Evolutionary conservation across 78 protist species (phyloP), one percentile per base, ranked within the genome.

Genomic region (Cavenderia fasciculata): DNA sequence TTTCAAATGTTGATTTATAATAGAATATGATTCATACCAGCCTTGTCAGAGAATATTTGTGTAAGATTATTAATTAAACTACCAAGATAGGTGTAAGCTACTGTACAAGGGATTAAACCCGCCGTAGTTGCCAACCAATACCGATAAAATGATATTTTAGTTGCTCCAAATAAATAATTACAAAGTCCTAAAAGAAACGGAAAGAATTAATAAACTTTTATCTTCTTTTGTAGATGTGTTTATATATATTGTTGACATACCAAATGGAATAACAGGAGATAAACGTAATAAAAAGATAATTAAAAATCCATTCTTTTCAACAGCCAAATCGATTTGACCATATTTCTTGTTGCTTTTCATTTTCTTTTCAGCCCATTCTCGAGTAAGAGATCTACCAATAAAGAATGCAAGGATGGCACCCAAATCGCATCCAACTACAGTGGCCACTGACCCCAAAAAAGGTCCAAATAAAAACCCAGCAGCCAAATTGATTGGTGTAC

Each of bases 141-240:
- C 36, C 68, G 65, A 6, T 49, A 41, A 82, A 82, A 82, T 27
- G 73, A 46, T 36, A 82, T 54, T 29, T 82, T 69, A 21, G 90
- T 82, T 43, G 90, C 90, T 57, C 90, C 75, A 68, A 82, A 82
- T 68, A 82, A n/a, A 82, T 82, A 82, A 68, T 82, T 82, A 69
- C 90, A 82, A n/a, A 82, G 38, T 21, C 90, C 90, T 82, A 68
- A 54, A 25, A 33, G 4, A 19, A n/a, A 27, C 3, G 3, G 16
- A 2, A 6, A 23, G 56, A 66, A 4, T 43, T n/a, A 1, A 44
- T 4, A 3, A 1, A 10, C 33, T 63, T 8, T 38, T 11, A 31
- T 16, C 38, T 16, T 61, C 4, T 36, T 16, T 61, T 4, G 7
- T 61, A 31, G 38, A 25, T 4, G 14, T 61, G 16, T 4, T 61